Conservation (phyloP, 2,329 filamentous ascomycete genomes). For the Leptographium radiaticola region DNA sequence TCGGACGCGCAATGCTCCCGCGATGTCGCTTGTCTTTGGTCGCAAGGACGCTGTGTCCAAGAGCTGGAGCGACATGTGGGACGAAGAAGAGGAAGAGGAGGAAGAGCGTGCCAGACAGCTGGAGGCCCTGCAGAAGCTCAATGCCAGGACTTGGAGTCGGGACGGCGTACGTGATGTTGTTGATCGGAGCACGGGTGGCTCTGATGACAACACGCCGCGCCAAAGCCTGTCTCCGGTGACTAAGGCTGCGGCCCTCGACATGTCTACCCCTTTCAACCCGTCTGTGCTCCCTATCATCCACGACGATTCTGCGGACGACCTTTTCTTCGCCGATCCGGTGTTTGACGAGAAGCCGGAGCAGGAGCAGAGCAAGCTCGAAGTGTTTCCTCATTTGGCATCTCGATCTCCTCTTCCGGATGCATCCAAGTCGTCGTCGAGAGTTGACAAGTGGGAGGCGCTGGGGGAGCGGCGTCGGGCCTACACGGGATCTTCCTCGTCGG, state of each 20-base stretch:
- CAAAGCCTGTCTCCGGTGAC: conserved; percentile 27
- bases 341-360: conserved; percentile 20
- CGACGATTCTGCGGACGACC: conserved; percentile 54
- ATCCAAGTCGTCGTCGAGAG: conserved; percentile 35
- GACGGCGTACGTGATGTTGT: conserved; percentile 38
- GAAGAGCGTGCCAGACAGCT: conserved; percentile 50
- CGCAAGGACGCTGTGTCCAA: conserved; percentile 75
- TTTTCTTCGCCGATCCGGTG: conserved; percentile 58
- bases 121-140: conserved; percentile 49
- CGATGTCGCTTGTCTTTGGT: conserved; percentile 70
- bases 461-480: conserved; percentile 70
- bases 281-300: conserved; percentile 40
- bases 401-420: conserved; percentile 9
- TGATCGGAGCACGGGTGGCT: conserved; percentile 9
- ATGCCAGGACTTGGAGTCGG: conserved; percentile 67
- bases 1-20: conserved; percentile 54
- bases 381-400: not conserved
- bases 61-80: conserved; percentile 98
- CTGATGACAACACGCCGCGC: conserved; percentile 30
- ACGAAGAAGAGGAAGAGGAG: conserved; percentile 70
- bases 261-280: conserved; percentile 23
- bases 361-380: conserved; percentile 12
- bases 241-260: conserved; percentile 24
- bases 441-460: conserved; percentile 84
- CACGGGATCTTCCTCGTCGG: conserved; percentile 31